These are phyloP conservation scores for Martiniozyma abietophila DNA, from an alignment of 805 yeast species.

Conservation along the genomic window DNA sequence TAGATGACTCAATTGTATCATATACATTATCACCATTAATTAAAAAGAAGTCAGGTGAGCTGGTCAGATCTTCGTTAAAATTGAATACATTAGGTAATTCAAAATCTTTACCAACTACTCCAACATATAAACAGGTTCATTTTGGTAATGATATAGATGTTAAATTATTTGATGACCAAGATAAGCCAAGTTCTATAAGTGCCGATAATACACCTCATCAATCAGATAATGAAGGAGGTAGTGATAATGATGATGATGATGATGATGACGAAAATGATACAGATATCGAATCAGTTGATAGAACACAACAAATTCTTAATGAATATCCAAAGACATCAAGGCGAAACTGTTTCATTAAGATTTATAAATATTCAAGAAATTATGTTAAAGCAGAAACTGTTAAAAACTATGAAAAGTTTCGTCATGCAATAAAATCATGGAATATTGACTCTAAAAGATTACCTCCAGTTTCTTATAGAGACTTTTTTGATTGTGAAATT, in stretches of 20 bases:
- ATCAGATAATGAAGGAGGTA: slow-evolving; percentile 27
- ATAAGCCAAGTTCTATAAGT: slow-evolving; percentile 69
- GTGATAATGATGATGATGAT: slow-evolving; percentile 19
- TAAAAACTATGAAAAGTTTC: slow-evolving; percentile 14
- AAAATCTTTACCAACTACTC: slow-evolving; percentile 42
- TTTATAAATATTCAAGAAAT: slow-evolving; percentile 15
- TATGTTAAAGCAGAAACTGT: slow-evolving; percentile 10
- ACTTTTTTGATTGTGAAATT: slow-evolving; percentile 31
- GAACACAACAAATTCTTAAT: not conserved
- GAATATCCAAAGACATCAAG: no score
- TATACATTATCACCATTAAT: slow-evolving; percentile 31
- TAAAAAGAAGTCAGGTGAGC: slow-evolving; percentile 83
- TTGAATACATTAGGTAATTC: slow-evolving; percentile 24
- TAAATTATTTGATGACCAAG: slow-evolving; percentile 61
- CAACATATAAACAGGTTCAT: slow-evolving; percentile 69
- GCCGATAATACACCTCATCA: slow-evolving; percentile 52
- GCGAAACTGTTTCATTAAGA: slow-evolving; percentile 9
- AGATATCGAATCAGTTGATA: slow-evolving; percentile 17
- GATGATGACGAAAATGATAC: slow-evolving; percentile 21
- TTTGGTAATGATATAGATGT: slow-evolving; percentile 72
- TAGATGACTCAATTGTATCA: not conserved
- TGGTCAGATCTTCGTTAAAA: slow-evolving; percentile 67
- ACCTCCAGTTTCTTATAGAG: slow-evolving; percentile 35
- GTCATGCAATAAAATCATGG: slow-evolving; percentile 31
- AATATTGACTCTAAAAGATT: slow-evolving; percentile 33